Percentiles rank a stretch among this genome's conserved stretches.
Conservation (phyloP, 768 basidiomycete genomes). For the Bullera alba region DNA sequence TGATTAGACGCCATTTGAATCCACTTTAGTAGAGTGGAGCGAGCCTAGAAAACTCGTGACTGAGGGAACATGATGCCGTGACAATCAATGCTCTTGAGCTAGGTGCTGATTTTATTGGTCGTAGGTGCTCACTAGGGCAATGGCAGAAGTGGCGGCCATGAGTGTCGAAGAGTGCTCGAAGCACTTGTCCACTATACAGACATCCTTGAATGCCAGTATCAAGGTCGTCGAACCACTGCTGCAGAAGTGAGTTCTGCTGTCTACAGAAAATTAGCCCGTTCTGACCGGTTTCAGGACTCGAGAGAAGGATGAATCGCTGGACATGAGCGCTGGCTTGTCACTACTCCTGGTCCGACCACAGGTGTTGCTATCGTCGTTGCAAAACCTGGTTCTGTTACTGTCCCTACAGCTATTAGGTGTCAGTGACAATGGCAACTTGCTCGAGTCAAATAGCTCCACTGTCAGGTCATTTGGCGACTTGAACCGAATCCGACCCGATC, state of each 20-base stretch:
- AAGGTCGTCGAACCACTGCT: no score
- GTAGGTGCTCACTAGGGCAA: not conserved
- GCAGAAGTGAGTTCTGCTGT: no score
- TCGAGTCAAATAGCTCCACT: not conserved
- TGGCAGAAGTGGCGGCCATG: slow-evolving; percentile 12
- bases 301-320: slow-evolving; percentile 20
- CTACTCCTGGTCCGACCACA: slow-evolving; percentile 82
- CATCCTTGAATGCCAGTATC: no score
- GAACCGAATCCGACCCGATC: not conserved
- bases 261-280: no score
- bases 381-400: slow-evolving; percentile 64
- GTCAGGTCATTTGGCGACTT: not conserved
- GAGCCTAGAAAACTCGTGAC: slow-evolving; percentile 49
- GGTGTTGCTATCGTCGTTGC: slow-evolving; percentile 73
- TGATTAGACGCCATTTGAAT: slow-evolving; percentile 39
- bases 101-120: not conserved
- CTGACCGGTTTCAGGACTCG: slow-evolving; percentile 15
- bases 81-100: no score
- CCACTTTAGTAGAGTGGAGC: slow-evolving; percentile 39
- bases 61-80: slow-evolving; percentile 26
- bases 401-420: slow-evolving; percentile 15
- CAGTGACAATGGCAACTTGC: not conserved
- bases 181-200: no score
- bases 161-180: no score
- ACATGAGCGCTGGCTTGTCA: slow-evolving; percentile 62